Evolutionary conservation across 192 early-diverging fungal species (phyloP), one percentile per base, ranked within the genome.

Genomic region (Neocallimastix lanati): DNA sequence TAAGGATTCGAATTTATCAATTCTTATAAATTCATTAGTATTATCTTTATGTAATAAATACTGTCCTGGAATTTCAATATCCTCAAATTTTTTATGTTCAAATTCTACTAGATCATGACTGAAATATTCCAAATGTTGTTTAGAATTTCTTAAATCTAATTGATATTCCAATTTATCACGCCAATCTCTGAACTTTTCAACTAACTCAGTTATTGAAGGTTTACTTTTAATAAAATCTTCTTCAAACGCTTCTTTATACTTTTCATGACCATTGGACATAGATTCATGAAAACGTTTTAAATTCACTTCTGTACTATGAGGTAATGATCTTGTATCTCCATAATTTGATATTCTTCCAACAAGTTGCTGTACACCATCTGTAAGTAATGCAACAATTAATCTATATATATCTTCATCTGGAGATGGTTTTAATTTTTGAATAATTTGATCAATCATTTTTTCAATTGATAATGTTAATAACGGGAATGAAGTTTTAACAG

Each of bases 31-130:
- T 82, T 97, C 94, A 79, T 93, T 92, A 84, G 90, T 93, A 82
- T 87, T 93, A 81, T 96, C 88, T 76, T 90, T 84, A 38, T 88
- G 77, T 28, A 93, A 81, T 82, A 97, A 84, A 82, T 98, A 98
- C 84, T 99, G 97, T 12, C 98, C 98, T 21, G 98, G 98, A 12
- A 99, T 91, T 81, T 98, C 97, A n/a, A 99, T 93, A 78, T 98
- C 96, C 80, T 98, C 97, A 82, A 99, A 98, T 83, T 97, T 97
- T 82, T 95, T 93, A 84, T 97, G 94, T 82, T 99, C 96, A 88
- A 99, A 98, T 84, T 99, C 98, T 13, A 94, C 95, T 77, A 99
- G 84, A 86, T 96, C 97, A 76, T 94, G 93, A 36, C 92, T 93
- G 82, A 92, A 94, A 80, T 93, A 88, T 81, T 97, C 94, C 5